Conservation (phyloP, 768 basidiomycete genomes). For the Termitomyces sp. region DNA sequence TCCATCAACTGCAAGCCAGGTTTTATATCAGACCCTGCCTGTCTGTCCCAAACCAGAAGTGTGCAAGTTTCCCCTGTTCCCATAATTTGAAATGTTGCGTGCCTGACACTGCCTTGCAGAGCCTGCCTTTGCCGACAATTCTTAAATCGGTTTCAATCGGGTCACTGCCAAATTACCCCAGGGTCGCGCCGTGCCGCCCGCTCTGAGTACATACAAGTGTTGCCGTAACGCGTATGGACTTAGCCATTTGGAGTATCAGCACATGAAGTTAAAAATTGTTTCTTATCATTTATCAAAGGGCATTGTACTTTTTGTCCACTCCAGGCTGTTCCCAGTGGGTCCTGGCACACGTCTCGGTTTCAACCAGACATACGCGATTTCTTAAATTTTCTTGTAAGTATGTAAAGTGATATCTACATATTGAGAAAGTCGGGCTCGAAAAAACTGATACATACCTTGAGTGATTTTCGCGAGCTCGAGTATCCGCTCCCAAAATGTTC, state of each 20-base stretch:
- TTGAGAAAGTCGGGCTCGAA: not conserved
- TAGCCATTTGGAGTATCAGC: not conserved
- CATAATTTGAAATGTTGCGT: slow-evolving; percentile 13
- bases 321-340: not conserved
- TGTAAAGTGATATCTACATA: not conserved
- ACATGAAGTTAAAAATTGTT: not conserved
- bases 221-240: not conserved
- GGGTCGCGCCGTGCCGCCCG: not conserved
- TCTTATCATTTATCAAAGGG: not conserved
- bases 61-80: slow-evolving; percentile 16
- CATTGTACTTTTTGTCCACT: not conserved
- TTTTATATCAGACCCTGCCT: slow-evolving; percentile 14
- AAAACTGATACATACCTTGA: not conserved
- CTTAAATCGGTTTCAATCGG: not conserved
- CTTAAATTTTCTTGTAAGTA: not conserved
- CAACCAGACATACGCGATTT: not conserved
- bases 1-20: slow-evolving; percentile 2
- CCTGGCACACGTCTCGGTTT: not conserved
- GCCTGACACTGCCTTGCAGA: slow-evolving; percentile 13
- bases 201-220: not conserved
- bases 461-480: not conserved
- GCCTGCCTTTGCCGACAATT: slow-evolving; percentile 2
- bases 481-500: not conserved
- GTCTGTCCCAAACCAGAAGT: slow-evolving; percentile 19
- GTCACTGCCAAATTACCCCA: not conserved